Conservation (phyloP, 208 protist genomes). For the Herpetomonas samuelpessoai region DNA sequence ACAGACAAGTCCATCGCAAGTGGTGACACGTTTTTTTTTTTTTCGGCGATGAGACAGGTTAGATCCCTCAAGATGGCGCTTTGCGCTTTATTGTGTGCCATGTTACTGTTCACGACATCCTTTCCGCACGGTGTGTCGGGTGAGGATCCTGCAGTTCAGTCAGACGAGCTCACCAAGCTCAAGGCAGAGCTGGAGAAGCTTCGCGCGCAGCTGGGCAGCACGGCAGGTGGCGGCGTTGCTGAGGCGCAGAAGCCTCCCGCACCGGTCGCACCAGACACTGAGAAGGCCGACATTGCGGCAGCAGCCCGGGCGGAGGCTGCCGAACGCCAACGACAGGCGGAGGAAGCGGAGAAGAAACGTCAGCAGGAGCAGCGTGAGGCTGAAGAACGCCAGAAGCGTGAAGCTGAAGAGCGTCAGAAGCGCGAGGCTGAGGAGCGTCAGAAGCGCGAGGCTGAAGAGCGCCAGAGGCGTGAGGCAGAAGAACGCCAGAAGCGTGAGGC, state of each 20-base stretch:
- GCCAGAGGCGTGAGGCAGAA: neutral
- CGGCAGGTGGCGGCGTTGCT: neutral
- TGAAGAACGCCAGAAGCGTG: neutral
- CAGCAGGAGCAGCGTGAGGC: conserved; percentile 1
- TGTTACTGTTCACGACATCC: too few relatives aligned
- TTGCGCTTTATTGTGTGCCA: too few relatives aligned
- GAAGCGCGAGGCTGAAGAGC: neutral
- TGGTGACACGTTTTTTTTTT: too few relatives aligned
- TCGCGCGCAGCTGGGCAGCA: conserved; percentile 1
- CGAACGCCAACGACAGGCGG: too few relatives aligned
- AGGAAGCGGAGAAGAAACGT: neutral
- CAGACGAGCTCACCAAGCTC: neutral
- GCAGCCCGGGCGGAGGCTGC: conserved; percentile 1
- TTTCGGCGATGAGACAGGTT: too few relatives aligned
- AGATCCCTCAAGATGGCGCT: too few relatives aligned
- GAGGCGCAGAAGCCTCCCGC: neutral
- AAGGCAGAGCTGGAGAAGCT: conserved; percentile 3
- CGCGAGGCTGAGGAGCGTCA: neutral
- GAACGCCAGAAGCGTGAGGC: conserved; percentile 3
- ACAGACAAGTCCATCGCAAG: too few relatives aligned
- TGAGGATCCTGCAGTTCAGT: neutral
- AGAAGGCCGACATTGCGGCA: neutral
- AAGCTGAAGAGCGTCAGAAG: neutral
- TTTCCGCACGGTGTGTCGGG: too few relatives aligned
- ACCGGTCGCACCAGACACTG: neutral